Base-by-base conservation (phyloP, 129 eudicot genomes). In the Escallonia herrerae region DNA sequence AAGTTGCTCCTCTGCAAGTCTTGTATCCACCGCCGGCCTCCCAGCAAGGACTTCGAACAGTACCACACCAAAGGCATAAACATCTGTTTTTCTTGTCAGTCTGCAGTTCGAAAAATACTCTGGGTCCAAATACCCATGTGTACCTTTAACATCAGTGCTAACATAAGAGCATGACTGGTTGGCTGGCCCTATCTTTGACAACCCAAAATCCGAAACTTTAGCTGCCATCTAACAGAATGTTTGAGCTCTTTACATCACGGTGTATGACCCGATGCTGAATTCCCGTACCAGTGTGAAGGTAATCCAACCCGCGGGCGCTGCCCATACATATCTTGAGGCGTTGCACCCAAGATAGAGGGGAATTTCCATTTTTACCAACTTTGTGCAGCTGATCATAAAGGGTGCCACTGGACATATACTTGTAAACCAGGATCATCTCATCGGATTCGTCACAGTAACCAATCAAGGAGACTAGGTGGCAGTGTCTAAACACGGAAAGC, bases 171-270 rank as follows among this genome's bases (percentile, higher is more conserved):
- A 46, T 46, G 50, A 46, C 10, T 46, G 50, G 10, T 46, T 46
- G 10, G 50, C 6, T 5, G 50, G 50, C 6, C 50, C 50, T 46
- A 46, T 46, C 2, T 46, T 46, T 5, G 50, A 46, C 50, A 46
- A 41, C 39, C 74, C 74, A 61, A 70, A 70, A 70, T 70, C 74
- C 15, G 67, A 58, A 50, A 22, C 54, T 9, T 46, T 46, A 46
- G 50, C 50, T 5, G 50, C 10, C 50, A 9, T 46, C 50, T n/a
- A 67, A 14, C 53, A 67, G 48, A 15, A 67, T 67, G 63, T 67
- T 67, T 42, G 72, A n/a, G 44, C 7, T 46, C 50, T 46, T 46
- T 9, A 46, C 50, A 9, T 5, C 50, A 5, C 50, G 10, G 50
- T 46, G 50, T 46, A 46, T 46, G 50, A 46, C 50, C 2, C 50